Evolutionary conservation across 2,329 filamentous ascomycete species (phyloP).

Genomic region (Tolypocladium tropicale): DNA sequence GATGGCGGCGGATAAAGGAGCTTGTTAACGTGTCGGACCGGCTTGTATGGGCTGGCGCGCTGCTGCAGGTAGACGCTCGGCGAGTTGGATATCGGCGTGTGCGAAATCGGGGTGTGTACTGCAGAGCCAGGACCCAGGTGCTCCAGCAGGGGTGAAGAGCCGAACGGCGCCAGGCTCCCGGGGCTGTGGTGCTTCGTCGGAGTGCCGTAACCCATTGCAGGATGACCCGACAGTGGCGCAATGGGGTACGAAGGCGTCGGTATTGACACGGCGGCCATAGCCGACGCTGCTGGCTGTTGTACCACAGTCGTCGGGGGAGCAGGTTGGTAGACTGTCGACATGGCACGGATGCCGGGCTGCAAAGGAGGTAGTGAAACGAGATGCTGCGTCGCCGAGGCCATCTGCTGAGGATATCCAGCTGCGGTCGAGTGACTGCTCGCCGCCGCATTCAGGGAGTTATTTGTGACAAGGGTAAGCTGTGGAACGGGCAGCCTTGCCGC

Average conservation of each 20-base stretch:
- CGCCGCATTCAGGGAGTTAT: constrained; percentile 14
- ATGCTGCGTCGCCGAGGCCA: constrained; percentile 19
- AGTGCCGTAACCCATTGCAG: constrained; percentile 33
- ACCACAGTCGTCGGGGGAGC: constrained; percentile 30
- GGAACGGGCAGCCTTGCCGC: constrained; percentile 53
- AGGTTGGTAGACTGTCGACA: constrained; percentile 65
- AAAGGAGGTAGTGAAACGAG: constrained; percentile 52
- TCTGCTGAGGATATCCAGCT: constrained; percentile 30
- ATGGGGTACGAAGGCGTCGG: constrained; percentile 13
- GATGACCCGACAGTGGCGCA: constrained; percentile 12
- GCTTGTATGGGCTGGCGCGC: constrained; percentile 84
- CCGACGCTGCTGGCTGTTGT: constrained; percentile 20
- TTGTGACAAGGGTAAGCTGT: constrained; percentile 57
- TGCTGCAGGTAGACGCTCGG: constrained; percentile 82
- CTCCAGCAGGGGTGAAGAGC: constrained; percentile 60
- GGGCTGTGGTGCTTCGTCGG: constrained; percentile 45
- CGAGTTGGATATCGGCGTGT: constrained; percentile 65
- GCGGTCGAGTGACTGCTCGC: constrained; percentile 21
- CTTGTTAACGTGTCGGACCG: constrained; percentile 79
- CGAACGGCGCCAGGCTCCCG: constrained; percentile 32
- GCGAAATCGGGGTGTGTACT: constrained; percentile 44
- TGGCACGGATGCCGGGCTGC: constrained; percentile 53
- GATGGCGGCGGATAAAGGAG: constrained; percentile 83
- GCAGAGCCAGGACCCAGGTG: constrained; percentile 43
- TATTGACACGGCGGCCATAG: constrained; percentile 12